These are phyloP conservation scores for Coemansia sp. DNA, from an alignment of 371 early-diverging fungal genomes.

Conservation along the genomic window DNA sequence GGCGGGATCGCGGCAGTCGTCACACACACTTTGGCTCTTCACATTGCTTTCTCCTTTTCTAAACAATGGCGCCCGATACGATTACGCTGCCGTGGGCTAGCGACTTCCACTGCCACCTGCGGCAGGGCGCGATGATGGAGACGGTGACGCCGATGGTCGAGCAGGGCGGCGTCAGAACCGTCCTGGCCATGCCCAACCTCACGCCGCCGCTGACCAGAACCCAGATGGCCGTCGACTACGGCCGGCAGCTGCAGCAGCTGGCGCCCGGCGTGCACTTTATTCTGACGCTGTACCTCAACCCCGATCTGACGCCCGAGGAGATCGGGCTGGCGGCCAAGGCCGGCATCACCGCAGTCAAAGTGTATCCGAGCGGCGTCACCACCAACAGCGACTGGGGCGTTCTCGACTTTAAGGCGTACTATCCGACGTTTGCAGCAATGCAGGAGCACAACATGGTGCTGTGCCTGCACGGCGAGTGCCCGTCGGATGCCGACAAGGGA, in stretches of 20 bases:
- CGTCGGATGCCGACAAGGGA: conserved; percentile 78
- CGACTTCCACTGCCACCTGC: conserved; percentile 94
- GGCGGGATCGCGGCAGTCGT: no score
- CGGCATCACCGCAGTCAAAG: conserved; percentile 94
- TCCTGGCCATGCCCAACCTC: conserved; percentile 96
- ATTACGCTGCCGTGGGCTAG: conserved; percentile 57
- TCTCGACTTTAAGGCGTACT: conserved; percentile 85
- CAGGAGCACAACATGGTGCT: conserved; percentile 90
- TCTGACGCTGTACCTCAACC: conserved; percentile 91
- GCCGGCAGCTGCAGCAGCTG: conserved; percentile 72
- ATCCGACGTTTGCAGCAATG: conserved; percentile 94
- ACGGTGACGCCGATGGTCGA: conserved; percentile 80
- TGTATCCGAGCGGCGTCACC: conserved; percentile 97
- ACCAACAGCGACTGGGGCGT: conserved; percentile 97
- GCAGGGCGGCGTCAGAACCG: conserved; percentile 84
- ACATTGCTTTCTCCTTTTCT: no score
- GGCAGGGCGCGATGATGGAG: conserved; percentile 91
- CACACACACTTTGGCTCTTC: no score
- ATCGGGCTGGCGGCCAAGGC: conserved; percentile 80
- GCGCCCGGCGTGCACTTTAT: conserved; percentile 86
- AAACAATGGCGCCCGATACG: conserved; percentile 8
- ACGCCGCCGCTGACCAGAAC: conserved; percentile 88
- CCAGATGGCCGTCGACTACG: conserved; percentile 84
- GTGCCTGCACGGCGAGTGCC: conserved; percentile 96
- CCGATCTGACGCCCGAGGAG: conserved; percentile 88